phyloP scores from a whole-genome alignment of 2,329 filamentous ascomycete species.

The Trichophyton benhamiae region DNA sequence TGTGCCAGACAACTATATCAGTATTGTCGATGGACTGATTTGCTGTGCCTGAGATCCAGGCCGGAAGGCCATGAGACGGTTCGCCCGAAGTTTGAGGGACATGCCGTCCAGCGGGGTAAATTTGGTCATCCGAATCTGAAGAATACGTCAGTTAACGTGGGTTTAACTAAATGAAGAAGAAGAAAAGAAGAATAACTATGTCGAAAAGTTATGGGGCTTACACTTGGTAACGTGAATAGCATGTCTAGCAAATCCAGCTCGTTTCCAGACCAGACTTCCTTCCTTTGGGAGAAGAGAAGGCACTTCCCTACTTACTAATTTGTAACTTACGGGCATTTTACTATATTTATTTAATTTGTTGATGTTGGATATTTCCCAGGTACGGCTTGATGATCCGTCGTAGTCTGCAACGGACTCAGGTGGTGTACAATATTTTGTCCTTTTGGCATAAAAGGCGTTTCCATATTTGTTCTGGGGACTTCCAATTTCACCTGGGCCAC shows the following conservation, averaged over 20 bases:
- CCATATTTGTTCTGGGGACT: too few species aligned
- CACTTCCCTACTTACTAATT: background rate
- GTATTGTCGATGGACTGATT: slow-evolving; percentile 63
- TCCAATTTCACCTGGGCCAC: too few species aligned
- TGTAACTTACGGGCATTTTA: background rate
- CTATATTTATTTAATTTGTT: background rate
- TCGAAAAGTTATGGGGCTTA: slow-evolving; percentile 24
- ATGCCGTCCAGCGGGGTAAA: slow-evolving; percentile 66
- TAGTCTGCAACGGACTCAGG: too few species aligned
- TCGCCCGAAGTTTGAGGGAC: slow-evolving; percentile 79
- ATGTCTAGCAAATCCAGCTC: slow-evolving; percentile 76
- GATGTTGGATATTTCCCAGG: background rate
- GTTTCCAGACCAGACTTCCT: slow-evolving; percentile 73
- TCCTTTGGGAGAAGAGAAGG: slow-evolving; percentile 60
- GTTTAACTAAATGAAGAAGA: too few species aligned
- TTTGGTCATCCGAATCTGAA: slow-evolving; percentile 62
- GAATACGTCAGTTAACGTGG: background rate
- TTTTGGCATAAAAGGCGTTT: too few species aligned
- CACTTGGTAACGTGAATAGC: slow-evolving; percentile 82
- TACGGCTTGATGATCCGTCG: too few species aligned
- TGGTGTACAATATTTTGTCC: too few species aligned
- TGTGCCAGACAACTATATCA: slow-evolving; percentile 86
- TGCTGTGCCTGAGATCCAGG: slow-evolving; percentile 58
- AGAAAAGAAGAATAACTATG: too few species aligned
- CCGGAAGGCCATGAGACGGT: slow-evolving; percentile 57